phyloP scores from a whole-genome alignment of 2,329 filamentous ascomycete species.

The Clonostachys sp. region DNA sequence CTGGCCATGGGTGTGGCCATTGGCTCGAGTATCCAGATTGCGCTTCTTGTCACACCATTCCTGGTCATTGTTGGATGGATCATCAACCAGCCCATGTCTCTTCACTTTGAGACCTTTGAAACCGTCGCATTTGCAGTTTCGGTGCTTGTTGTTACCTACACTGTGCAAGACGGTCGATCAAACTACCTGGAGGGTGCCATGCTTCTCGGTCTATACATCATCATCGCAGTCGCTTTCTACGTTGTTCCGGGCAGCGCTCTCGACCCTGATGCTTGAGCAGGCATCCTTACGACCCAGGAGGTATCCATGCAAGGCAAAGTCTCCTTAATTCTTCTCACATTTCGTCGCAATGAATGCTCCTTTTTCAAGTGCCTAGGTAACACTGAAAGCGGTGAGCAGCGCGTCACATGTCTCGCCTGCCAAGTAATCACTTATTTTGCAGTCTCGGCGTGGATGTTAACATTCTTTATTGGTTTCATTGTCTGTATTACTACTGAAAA shows the following conservation, averaged over 20 bases:
- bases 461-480: too few relatives aligned
- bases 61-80: slow-evolving; percentile 79
- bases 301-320: too few relatives aligned
- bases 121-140: slow-evolving; percentile 74
- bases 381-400: too few relatives aligned
- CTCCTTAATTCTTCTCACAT: too few relatives aligned
- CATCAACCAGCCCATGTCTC: slow-evolving; percentile 66
- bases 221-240: slow-evolving; percentile 58
- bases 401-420: too few relatives aligned
- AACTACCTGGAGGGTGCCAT: slow-evolving; percentile 83
- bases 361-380: too few relatives aligned
- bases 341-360: too few relatives aligned
- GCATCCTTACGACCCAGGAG: too few relatives aligned
- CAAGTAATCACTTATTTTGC: too few relatives aligned
- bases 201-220: slow-evolving; percentile 48
- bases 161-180: slow-evolving; percentile 75
- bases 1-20: slow-evolving; percentile 75
- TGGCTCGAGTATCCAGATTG: slow-evolving; percentile 79
- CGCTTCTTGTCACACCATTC: slow-evolving; percentile 74
- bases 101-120: slow-evolving; percentile 75
- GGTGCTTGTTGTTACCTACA: slow-evolving; percentile 71
- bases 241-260: slow-evolving; percentile 45
- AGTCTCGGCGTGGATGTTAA: too few relatives aligned
- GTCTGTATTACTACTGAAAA: too few relatives aligned
- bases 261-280: neutral